Base-by-base conservation (phyloP, 2,329 filamentous ascomycete genomes). In the Botrytis fragariae region DNA sequence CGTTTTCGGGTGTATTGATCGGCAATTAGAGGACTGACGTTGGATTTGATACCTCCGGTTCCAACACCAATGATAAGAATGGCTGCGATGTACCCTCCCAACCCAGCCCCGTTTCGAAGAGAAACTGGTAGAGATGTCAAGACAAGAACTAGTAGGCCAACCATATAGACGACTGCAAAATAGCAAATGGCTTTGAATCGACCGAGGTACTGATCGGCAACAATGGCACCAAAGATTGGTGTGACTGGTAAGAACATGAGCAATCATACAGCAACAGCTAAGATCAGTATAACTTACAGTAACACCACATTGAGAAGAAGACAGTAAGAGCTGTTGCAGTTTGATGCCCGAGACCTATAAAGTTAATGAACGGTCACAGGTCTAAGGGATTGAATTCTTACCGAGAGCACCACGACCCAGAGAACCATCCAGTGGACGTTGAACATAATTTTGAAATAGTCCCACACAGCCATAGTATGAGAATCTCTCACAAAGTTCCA, bases 391-490 rank as follows among this genome's bases (percentile, higher is more conserved):
- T 42, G 18, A 35, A 10, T 48, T 59, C 62, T 48, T 35, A 72
- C 71, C 64, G 7, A 90, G 81, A 60, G 87, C 88, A 78, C 86
- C 86, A 22, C 81, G 75, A 22, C 76, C 76, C 35, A 75, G 42
- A 39, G 63, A 72, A 32, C 77, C 74, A 72, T 76, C 72, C 2
- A 76, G 65, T 18, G 69, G 87, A 61, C 73, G 70, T 77, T 91
- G 87, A 77, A 91, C 85, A 77, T 87, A 91, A 79, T 91, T 92
- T 85, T 76, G 85, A 87, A 87, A 90, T 59, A 90, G 84, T 69
- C 87, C 86, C 25, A 86, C 88, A 14, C 87, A 89, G 57, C 90
- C 90, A 78, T 91, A 91, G 83, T 89, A 91, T 8, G 87, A 87
- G 78, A 90, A 91, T 25, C 70, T 57, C 37, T 72, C 70, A 57